Conservation (phyloP, 2,329 filamentous ascomycete genomes). For the Fusarium sambucinum region DNA sequence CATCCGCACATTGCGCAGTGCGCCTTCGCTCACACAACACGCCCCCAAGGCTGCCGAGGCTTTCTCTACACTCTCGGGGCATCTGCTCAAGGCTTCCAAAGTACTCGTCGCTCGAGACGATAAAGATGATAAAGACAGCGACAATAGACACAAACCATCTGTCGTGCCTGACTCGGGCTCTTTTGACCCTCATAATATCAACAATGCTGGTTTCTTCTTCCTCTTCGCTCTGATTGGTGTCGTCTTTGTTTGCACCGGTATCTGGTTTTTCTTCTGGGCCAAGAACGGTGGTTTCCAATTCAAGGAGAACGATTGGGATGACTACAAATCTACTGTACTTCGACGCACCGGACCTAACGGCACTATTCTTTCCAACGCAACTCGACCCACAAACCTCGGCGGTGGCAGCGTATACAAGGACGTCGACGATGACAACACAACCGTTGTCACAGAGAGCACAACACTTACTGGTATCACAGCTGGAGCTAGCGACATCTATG, state of each 20-base stretch:
- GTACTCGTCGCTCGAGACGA: constrained; percentile 58
- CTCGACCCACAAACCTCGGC: constrained; percentile 84
- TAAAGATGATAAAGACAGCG: constrained; percentile 48
- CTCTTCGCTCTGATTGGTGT: constrained; percentile 88
- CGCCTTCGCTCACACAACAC: constrained; percentile 45
- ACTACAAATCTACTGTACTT: constrained; percentile 96
- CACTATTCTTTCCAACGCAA: constrained; percentile 84
- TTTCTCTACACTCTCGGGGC: constrained; percentile 53
- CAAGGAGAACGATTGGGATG: constrained; percentile 90
- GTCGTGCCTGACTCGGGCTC: constrained; percentile 61
- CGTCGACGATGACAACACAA: constrained; percentile 64
- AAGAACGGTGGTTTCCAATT: constrained; percentile 95
- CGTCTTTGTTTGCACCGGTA: constrained; percentile 76
- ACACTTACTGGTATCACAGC: constrained; percentile 68
- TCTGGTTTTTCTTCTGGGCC: constrained; percentile 99
- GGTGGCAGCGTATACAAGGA: constrained; percentile 88
- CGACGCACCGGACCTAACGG: constrained; percentile 91
- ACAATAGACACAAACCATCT: constrained; percentile 45
- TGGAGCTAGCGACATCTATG: constrained; percentile 66
- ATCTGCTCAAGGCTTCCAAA: constrained; percentile 57
- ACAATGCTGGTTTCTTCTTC: constrained; percentile 80
- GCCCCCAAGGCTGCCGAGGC: constrained; percentile 39
- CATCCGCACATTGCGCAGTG: constrained; percentile 48
- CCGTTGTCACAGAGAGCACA: constrained; percentile 60
- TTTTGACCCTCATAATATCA: constrained; percentile 68